Evolutionary conservation across 106 monocot genomes (phyloP).

Genomic region (Ottelia alismoides): DNA sequence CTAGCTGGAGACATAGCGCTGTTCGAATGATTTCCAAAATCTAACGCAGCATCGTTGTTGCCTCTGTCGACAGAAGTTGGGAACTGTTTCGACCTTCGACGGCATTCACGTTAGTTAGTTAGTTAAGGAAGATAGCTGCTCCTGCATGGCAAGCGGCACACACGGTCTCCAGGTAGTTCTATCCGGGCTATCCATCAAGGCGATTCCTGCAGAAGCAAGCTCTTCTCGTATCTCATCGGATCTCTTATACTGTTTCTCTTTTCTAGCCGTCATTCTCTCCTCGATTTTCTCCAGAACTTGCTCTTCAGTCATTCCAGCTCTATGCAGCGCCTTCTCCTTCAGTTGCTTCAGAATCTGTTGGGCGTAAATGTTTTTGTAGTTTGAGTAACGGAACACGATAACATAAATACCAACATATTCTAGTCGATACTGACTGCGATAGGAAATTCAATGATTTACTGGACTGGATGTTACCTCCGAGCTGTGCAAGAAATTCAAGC

Average conservation of each 20-base stretch:
- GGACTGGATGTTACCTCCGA: conserved; percentile 30
- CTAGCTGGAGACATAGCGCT: no score
- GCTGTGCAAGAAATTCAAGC: conserved; percentile 57
- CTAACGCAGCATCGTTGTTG: no score
- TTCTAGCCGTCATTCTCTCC: conserved; percentile 57
- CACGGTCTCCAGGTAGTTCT: conserved; percentile 87
- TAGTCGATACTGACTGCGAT: conserved; percentile 5
- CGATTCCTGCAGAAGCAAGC: conserved; percentile 53
- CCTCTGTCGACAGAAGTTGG: no score
- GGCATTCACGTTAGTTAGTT: no score
- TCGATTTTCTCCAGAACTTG: conserved; percentile 61
- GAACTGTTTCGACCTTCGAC: no score
- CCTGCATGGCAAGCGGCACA: conserved; percentile 42
- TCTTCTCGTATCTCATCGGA: conserved; percentile 85
- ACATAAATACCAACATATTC: neutral
- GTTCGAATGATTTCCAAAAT: no score
- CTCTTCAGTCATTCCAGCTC: conserved; percentile 61
- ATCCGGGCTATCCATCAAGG: conserved; percentile 72
- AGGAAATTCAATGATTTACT: neutral
- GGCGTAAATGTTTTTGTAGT: conserved; percentile 3
- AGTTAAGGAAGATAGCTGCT: conserved; percentile 7
- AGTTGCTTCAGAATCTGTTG: conserved; percentile 64
- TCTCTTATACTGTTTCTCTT: conserved; percentile 48
- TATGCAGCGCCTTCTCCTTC: conserved; percentile 61
- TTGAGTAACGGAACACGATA: neutral